Evolutionary conservation across 208 protist species (phyloP), one percentile per base, ranked within the genome.

Genomic region (Leptomonas seymouri): DNA sequence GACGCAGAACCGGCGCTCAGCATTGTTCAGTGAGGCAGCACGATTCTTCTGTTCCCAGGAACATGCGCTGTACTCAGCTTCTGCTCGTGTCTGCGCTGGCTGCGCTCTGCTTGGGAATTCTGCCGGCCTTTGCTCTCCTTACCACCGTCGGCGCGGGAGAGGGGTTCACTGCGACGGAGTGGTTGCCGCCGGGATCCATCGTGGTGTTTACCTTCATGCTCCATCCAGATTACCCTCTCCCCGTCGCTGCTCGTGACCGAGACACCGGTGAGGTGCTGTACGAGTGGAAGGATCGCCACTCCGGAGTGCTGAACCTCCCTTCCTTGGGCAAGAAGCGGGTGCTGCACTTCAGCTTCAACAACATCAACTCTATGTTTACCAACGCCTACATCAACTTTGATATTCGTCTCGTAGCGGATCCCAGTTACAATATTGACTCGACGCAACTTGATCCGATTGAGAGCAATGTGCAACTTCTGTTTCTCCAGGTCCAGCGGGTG

Each of bases 401-500:
- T 55, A 74, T 93, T 16, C 76, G 64, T 67, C 34, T 82, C 48
- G 46, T 67, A 23, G 50, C 72, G 7, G 74, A 90, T 56, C 59
- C 74, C 53, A 59, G 65, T 3, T n/a, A 48, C 15, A 57, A 50
- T 41, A 51, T 78, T 5, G 71, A 62, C n/a, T 1, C 25, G 18
- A n/a, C 53, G 5, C 39, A 83, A 31, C 41, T 96, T 2, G 91
- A 96, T 67, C 86, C 91, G 0, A 81, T 96, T 21, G 91, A 94
- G 67, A 45, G 49, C 9, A 72, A 68, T n/a, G 67, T 94, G 16
- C 44, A 74, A 3, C 12, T 3, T 1, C 69, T 93, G 4, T 54
- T 78, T 41, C 6, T 31, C 9, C 67, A 62, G 31, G 39, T 67
- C 9, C 59, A 60, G 20, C 18, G 0, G 5, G 30, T 74, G 21